A percentile compares a stretch with the other conserved stretches of the same genome.
Evolutionary conservation across 768 basidiomycete genomes (phyloP).

Genomic region (Boletellus ananiceps): DNA sequence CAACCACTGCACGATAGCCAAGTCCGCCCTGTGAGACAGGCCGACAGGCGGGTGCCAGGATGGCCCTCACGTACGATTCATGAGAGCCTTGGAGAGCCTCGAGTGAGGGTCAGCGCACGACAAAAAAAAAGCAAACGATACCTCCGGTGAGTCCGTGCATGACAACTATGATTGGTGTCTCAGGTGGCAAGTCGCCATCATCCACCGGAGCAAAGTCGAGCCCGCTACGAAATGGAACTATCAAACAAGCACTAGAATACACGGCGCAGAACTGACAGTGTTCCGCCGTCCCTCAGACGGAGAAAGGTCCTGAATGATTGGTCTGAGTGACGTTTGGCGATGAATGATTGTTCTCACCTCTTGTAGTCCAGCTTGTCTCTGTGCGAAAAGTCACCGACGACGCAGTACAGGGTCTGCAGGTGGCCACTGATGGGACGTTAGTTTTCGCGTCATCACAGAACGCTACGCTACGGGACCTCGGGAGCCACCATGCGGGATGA

Average conservation of each 20-base stretch:
- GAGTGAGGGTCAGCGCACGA: not conserved
- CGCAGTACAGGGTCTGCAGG: conserved; percentile 31
- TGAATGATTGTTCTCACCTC: conserved; percentile 15
- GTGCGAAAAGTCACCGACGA: conserved; percentile 29
- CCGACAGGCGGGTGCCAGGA: conserved; percentile 68
- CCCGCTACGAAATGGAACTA: conserved; percentile 17
- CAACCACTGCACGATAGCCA: conserved; percentile 84
- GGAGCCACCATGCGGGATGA: conserved; percentile 31
- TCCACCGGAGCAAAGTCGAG: conserved; percentile 32
- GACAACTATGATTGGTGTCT: conserved; percentile 31
- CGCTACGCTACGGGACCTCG: conserved; percentile 20
- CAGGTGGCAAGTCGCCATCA: conserved; percentile 13
- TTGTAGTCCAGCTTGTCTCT: conserved; percentile 29
- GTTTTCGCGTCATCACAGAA: not conserved
- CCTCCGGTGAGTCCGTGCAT: conserved; percentile 32
- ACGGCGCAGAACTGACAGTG: conserved; percentile 24
- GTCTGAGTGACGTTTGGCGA: conserved; percentile 5
- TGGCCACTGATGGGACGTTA: conserved; percentile 27
- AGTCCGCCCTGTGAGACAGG: conserved; percentile 77
- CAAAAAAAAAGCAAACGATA: conserved; percentile 7
- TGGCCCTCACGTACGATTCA: conserved; percentile 83
- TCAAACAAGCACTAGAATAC: not conserved
- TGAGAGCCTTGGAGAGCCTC: conserved; percentile 58
- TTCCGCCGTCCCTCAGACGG: conserved; percentile 30
- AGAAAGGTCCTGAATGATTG: conserved; percentile 21